Evolutionary conservation across 768 basidiomycete species (phyloP).

Genomic region (Xanthoconium stramineum): DNA sequence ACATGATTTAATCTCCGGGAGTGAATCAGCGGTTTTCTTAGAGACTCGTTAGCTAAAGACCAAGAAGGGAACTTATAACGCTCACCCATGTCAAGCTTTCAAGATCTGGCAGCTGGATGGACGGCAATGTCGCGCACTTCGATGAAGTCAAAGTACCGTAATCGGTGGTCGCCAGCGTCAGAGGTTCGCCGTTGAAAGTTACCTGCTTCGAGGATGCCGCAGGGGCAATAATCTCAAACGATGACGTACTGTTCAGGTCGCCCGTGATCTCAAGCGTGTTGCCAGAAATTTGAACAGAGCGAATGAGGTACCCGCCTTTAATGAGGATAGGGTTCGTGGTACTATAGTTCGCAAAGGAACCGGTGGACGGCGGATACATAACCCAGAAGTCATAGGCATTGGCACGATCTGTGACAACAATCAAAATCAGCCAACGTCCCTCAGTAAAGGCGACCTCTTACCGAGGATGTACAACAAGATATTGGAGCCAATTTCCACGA

Average conservation of each 20-base stretch:
- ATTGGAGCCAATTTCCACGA: conserved; percentile 40
- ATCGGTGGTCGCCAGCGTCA: conserved; percentile 34
- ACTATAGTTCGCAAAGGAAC: conserved; percentile 33
- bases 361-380: conserved; percentile 37
- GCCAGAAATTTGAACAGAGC: conserved; percentile 35
- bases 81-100: conserved; percentile 18
- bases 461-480: conserved; percentile 46
- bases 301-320: conserved; percentile 48
- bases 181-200: conserved; percentile 41
- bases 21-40: conserved; percentile 25
- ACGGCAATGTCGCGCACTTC: conserved; percentile 10
- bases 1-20: conserved; percentile 36
- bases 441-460: conserved; percentile 13
- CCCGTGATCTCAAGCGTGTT: conserved; percentile 41
- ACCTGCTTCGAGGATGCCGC: conserved; percentile 35
- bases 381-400: conserved; percentile 54
- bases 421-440: not conserved
- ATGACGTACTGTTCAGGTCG: conserved; percentile 42
- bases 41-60: conserved; percentile 1
- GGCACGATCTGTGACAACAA: conserved; percentile 36
- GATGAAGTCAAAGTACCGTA: conserved; percentile 40
- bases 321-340: conserved; percentile 44
- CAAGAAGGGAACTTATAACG: not conserved
- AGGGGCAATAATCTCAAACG: conserved; percentile 48
- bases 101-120: conserved; percentile 20